Base-by-base conservation (phyloP, 163 green algal genomes). In the Scenedesmus sp. region DNA sequence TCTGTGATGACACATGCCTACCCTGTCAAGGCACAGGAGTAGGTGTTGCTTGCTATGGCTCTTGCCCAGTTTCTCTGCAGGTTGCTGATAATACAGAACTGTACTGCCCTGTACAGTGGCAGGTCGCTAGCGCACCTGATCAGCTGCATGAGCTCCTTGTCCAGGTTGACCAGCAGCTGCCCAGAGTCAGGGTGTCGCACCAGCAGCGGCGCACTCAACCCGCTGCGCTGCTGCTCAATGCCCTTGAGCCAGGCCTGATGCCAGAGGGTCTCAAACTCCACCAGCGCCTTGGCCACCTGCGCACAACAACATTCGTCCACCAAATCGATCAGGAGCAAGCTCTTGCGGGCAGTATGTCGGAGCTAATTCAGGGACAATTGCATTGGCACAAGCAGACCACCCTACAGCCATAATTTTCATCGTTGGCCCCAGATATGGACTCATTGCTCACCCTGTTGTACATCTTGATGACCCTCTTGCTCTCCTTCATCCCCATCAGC, bases 241-340 rank as follows among this genome's bases (percentile, higher is more conserved):
- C 88, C 88, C 61, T 89, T 89, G 6, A 92, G 70, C 89, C 89
- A 92, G 15, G 94, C 94, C 83, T 95, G 86, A 83, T 97, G 93
- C 96, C 96, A 98, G 22, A 99, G 93, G 35, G 93, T 95, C 93
- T 99, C 97, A 95, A 98, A 99, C 94, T 99, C 96, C 18, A 99
- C 95, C 37, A 99, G 95, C 22, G 96, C 96, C 93, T 96, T 96
- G 53, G 96, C 96, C 26, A 99, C 93, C 87, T 95, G 93, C n/a
- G 70, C n/a, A 37, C 26, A 88, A 9, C 24, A 42, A 80, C 81
- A 86, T 51, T 20, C 68, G 3, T 33, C n/a, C 68, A 80, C 33
- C 82, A 88, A 13, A n/a, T 44, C 24, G 20, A 51, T 43, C 3
- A 10, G 3, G 3, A 65, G 9, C 26, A 42, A n/a, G n/a, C n/a